Base-by-base conservation (phyloP, 2,329 filamentous ascomycete genomes). In the Hirsutella rhossiliensis region DNA sequence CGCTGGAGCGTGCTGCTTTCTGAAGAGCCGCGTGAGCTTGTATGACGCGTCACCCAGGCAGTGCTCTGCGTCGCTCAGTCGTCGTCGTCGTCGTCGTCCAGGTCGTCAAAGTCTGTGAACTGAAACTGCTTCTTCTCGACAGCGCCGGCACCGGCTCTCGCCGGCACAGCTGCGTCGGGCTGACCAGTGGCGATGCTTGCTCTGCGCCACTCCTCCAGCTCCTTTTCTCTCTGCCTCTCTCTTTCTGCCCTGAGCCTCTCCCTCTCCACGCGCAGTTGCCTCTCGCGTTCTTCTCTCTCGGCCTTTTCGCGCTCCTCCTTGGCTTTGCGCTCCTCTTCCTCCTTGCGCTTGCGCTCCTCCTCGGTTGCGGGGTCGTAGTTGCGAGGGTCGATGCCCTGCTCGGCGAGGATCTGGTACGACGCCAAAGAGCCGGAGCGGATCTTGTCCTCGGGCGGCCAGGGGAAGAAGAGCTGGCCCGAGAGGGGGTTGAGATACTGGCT, bases 391-490 rank as follows among this genome's bases (percentile, higher is more conserved):
- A 76, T 71, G 8, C 80, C 81, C 43, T 70, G 64, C 53, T 83
- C 79, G 5, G 73, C 51, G 48, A 87, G 70, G 20, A 70, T 63
- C 54, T 87, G 80, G 38, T 78, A 73, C 9, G 69, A 67, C 0
- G 79, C 81, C 37, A 94, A 67, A 2, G 80, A 79, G 31, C 87
- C 85, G 15, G 68, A 66, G 29, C 78, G 74, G 49, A 92, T 85
- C 47, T 78, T 74, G 29, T 82, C 76, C 49, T 86, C 79, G 27
- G 68, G 69, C 1, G 86, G 86, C 86, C 86, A 94, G 1, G 87
- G 86, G 40, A 79, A 72, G 65, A 88, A 94, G n/a, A 68, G 56
- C 32, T 73, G 67, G 11, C 73, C 71, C 9, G 71, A 70, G 17
- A 72, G 61, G 0, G 77, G 74, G 54, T 83, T 79, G 39, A 78